Evolutionary conservation across 2,329 filamentous ascomycete species (phyloP), one percentile per base, ranked within the genome.

Genomic region (Claviceps sp.): DNA sequence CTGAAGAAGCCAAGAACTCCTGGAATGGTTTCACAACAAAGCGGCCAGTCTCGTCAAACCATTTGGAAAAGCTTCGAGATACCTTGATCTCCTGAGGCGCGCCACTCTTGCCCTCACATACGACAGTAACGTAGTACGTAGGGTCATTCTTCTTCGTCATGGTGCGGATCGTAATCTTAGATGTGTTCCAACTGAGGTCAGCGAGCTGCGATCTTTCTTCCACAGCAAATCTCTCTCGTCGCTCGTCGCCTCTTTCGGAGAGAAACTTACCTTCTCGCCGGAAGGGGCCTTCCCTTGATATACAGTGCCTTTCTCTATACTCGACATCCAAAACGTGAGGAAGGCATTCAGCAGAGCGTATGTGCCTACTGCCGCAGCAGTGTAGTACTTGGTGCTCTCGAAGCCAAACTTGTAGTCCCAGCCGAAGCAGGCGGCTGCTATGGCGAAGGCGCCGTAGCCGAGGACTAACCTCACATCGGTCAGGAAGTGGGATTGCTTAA

Each of bases 341-440:
- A 77, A 73, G 34, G 78, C 76, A 65, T 96, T 97, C 49, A 98
- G 71, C 2, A 86, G 50, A 43, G 87, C 82, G 72, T 98, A 98
- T 16, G 83, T 64, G 11, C 76, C 75, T 4, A 97, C 91, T 3
- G 93, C 91, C 40, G 76, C 78, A 3, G 86, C 78, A 0, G 91
- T 94, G 72, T 83, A 91, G 56, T 77, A 71, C 68, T 93, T 94
- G 17, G 90, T 95, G 55, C 70, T 74, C 56, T 95, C 88, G 77
- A 93, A 97, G 60, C 90, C 91, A 47, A 89, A 75, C 64, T 87
- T 88, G 73, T 88, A 95, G 76, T 98, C 93, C 72, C 88, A 90
- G 56, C 80, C 82, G 74, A 97, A 97, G 61, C 88, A 89, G 55
- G 81, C 85, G 22, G 77, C 90, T 17, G 88, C 85, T 55, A 96